Conservation (phyloP, 306 rosid genomes). For the Glycine latifolia region DNA sequence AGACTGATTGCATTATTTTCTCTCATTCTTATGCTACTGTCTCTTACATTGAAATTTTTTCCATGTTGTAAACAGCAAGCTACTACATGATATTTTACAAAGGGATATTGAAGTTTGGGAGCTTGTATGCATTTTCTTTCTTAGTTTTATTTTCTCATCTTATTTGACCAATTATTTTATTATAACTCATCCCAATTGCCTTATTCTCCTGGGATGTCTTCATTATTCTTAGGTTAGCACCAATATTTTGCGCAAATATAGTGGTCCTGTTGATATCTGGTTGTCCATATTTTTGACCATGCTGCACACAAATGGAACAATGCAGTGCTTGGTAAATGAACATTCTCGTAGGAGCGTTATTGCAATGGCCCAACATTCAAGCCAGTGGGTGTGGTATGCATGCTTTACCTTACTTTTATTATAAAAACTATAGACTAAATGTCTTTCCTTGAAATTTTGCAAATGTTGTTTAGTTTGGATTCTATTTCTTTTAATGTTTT, state of each 20-base stretch:
- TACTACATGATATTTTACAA: constrained; percentile 51
- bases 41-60: constrained; percentile 16
- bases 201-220: constrained; percentile 26
- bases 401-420: constrained; percentile 20
- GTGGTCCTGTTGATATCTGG: constrained; percentile 91
- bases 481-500: constrained; percentile 13
- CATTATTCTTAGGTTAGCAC: constrained; percentile 69
- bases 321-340: constrained; percentile 74
- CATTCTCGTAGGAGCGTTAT: constrained; percentile 65
- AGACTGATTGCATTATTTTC: constrained; percentile 29
- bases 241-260: constrained; percentile 82
- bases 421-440: not conserved
- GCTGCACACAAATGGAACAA: constrained; percentile 54
- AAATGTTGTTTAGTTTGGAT: not conserved
- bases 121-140: constrained; percentile 70
- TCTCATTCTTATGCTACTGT: constrained; percentile 39
- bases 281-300: constrained; percentile 58
- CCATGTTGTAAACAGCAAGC: constrained; percentile 60
- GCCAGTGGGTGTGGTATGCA: constrained; percentile 94
- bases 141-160: constrained; percentile 18
- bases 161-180: constrained; percentile 7
- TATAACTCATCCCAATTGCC: not conserved
- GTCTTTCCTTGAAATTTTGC: constrained; percentile 15
- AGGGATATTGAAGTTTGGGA: constrained; percentile 81
- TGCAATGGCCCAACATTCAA: constrained; percentile 89